phyloP scores from a whole-genome alignment of 164 flowering plant genomes.

The Kingdonia uniflora region DNA sequence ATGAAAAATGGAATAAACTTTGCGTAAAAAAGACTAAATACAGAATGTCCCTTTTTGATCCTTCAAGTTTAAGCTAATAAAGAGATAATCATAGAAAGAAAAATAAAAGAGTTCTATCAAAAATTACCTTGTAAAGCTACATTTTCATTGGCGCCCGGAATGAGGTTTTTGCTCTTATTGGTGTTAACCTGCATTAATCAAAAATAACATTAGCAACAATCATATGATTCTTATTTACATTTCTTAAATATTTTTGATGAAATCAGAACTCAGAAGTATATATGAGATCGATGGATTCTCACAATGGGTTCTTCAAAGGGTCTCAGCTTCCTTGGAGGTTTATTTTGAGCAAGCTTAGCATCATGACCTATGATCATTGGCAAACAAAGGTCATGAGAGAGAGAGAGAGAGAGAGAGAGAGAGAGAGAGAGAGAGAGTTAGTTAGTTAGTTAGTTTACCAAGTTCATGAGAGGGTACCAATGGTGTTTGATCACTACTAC shows the following conservation, averaged over 20 bases:
- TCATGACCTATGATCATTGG: slow-evolving; percentile 4
- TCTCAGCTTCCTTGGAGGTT: slow-evolving; percentile 27
- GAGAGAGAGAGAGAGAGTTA: slow-evolving; percentile 1
- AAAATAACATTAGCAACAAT: background rate
- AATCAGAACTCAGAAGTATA: background rate
- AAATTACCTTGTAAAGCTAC: slow-evolving; percentile 5
- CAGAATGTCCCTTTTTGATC: background rate
- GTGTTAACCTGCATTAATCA: slow-evolving; percentile 9
- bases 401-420: slow-evolving; percentile 10
- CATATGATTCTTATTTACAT: background rate
- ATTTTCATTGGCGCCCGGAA: background rate
- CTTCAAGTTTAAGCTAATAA: background rate
- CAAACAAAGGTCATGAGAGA: slow-evolving; percentile 1
- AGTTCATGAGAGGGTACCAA: slow-evolving; percentile 7
- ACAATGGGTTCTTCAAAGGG: slow-evolving; percentile 11
- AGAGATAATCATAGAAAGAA: background rate
- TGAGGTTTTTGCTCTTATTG: slow-evolving; percentile 3
- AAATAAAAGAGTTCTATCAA: background rate
- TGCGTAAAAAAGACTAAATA: background rate
- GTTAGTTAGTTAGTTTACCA: slow-evolving; percentile 7
- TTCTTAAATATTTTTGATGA: too few relatives aligned
- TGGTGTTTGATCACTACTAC: slow-evolving; percentile 11
- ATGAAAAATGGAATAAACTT: background rate
- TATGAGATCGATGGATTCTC: background rate
- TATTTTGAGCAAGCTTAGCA: background rate